These are phyloP conservation scores for Tricholoma bakamatsutake DNA, from an alignment of 768 basidiomycete species.

Conservation along the genomic window DNA sequence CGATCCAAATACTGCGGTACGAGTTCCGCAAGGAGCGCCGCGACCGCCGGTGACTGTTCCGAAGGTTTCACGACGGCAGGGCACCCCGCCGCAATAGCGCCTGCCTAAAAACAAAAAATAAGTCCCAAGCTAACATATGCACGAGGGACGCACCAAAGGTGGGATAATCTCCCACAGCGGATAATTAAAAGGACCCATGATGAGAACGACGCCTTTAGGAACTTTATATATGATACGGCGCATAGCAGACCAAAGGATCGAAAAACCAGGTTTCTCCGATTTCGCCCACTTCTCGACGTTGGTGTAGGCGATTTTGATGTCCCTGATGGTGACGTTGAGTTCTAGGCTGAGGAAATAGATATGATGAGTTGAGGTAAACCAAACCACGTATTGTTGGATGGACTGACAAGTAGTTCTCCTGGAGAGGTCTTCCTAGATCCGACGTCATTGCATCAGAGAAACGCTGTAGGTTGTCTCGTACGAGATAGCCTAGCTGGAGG, in stretches of 20 bases:
- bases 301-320: conserved; percentile 48
- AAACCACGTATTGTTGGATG: background rate
- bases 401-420: conserved; percentile 50
- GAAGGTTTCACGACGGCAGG: conserved; percentile 71
- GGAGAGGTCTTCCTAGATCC: conserved; percentile 59
- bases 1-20: conserved; percentile 72
- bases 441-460: conserved; percentile 37
- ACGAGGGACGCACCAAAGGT: conserved; percentile 40
- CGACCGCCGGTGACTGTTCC: conserved; percentile 53
- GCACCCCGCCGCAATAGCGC: conserved; percentile 78
- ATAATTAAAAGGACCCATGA: conserved; percentile 74
- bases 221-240: conserved; percentile 48
- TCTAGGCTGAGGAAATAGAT: conserved; percentile 54
- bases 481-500: background rate
- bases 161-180: conserved; percentile 54
- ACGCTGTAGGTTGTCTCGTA: background rate
- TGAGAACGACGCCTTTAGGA: conserved; percentile 68
- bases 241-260: conserved; percentile 45
- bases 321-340: conserved; percentile 45
- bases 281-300: conserved; percentile 73
- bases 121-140: background rate
- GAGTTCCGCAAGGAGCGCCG: conserved; percentile 57
- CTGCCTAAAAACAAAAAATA: conserved; percentile 28
- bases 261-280: conserved; percentile 50
- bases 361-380: background rate